Percentiles rank a stretch among this genome's conserved stretches.
phyloP scores from a whole-genome alignment of 1,284 basidiomycete genomes.

The Veloboletus limbatus region DNA sequence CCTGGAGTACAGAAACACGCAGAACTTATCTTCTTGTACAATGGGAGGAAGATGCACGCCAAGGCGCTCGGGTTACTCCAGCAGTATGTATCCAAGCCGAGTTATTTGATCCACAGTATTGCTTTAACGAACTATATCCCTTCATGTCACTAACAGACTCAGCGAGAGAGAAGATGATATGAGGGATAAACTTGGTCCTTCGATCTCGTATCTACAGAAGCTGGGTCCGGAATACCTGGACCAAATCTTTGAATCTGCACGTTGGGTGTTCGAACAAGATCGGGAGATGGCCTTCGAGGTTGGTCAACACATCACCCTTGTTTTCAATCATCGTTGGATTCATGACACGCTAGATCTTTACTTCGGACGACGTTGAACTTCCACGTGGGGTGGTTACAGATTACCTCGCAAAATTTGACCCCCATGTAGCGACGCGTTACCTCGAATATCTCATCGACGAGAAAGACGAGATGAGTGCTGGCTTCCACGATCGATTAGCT shows the following conservation, averaged over 20 bases:
- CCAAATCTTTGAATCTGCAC: constrained; percentile 75
- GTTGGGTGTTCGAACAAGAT: constrained; percentile 84
- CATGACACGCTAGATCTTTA: constrained; percentile 71
- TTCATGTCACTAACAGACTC: constrained; percentile 46
- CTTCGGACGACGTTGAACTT: constrained; percentile 88
- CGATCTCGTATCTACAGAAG: constrained; percentile 89
- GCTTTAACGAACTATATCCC: background rate
- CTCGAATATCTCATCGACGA: constrained; percentile 85
- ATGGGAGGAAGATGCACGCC: constrained; percentile 92
- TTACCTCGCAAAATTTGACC: constrained; percentile 74
- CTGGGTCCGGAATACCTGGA: constrained; percentile 78
- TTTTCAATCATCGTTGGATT: background rate
- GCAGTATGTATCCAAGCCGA: constrained; percentile 47
- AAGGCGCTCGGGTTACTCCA: constrained; percentile 83
- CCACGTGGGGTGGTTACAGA: constrained; percentile 74
- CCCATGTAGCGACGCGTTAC: constrained; percentile 70
- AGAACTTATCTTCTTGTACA: constrained; percentile 90
- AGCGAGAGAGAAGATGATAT: constrained; percentile 77
- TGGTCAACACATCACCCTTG: constrained; percentile 10
- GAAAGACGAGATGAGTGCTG: constrained; percentile 62
- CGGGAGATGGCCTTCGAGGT: constrained; percentile 76
- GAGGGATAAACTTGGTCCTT: constrained; percentile 79
- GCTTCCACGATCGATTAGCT: constrained; percentile 86
- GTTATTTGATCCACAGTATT: background rate
- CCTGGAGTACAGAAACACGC: constrained; percentile 88